Conservation (phyloP, 495 filamentous ascomycete genomes). For the Cairneyella variabilis region DNA sequence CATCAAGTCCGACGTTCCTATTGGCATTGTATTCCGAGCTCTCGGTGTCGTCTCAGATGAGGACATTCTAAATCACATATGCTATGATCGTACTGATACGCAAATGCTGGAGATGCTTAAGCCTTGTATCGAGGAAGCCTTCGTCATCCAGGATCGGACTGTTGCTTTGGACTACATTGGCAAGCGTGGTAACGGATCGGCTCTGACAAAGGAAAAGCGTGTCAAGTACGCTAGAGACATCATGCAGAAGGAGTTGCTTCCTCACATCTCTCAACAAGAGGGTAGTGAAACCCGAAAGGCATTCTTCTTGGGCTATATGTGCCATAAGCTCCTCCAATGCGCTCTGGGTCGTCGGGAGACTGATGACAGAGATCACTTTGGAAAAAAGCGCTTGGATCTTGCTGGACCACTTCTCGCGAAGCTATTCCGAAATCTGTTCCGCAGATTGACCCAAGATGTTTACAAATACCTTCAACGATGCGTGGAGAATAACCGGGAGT, state of each 20-base stretch:
- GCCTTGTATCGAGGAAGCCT: conserved; percentile 93
- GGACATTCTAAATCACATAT: conserved; percentile 96
- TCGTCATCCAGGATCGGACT: conserved; percentile 92
- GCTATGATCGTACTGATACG: conserved; percentile 90
- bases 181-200: conserved; percentile 74
- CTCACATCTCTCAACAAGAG: conserved; percentile 92
- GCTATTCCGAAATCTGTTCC: conserved; percentile 84
- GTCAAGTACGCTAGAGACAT: conserved; percentile 88
- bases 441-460: conserved; percentile 83
- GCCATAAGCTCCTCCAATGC: conserved; percentile 88
- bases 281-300: conserved; percentile 97
- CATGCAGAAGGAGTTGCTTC: conserved; percentile 93
- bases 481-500: conserved; percentile 82
- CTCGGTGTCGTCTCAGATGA: conserved; percentile 96
- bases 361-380: conserved; percentile 98
- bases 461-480: conserved; percentile 85
- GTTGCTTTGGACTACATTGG: conserved; percentile 96
- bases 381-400: conserved; percentile 95
- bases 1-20: conserved; percentile 87
- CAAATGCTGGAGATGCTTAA: conserved; percentile 97
- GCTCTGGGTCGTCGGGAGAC: conserved; percentile 85
- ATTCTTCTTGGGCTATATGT: conserved; percentile 99
- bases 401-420: conserved; percentile 91
- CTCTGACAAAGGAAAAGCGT: conserved; percentile 78
- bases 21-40: conserved; percentile 91